These are phyloP conservation scores for Blastocystis hominis DNA, from an alignment of 352 stramenopile genomes.

Conservation along the genomic window DNA sequence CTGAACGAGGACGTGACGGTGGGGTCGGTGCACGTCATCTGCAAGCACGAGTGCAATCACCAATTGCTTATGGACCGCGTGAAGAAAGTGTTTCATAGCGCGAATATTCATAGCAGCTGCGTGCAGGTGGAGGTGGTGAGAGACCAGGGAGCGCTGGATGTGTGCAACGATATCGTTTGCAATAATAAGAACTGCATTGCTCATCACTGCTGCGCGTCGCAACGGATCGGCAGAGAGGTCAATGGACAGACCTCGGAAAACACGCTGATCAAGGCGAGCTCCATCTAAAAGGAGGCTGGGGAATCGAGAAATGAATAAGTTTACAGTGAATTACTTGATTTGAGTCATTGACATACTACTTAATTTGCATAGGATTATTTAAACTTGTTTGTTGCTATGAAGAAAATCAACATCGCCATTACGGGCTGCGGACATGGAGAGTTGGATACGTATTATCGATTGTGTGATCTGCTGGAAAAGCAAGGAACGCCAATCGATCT, in stretches of 20 bases:
- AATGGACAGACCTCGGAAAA: neutral
- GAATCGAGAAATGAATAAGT: no score
- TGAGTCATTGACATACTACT: no score
- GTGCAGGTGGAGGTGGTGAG: constrained; percentile 43
- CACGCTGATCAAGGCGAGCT: neutral
- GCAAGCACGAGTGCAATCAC: constrained; percentile 30
- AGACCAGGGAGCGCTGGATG: neutral
- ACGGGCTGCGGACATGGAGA: constrained; percentile 95
- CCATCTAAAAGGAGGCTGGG: neutral
- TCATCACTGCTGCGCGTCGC: constrained; percentile 11
- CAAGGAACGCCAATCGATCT: constrained; percentile 79
- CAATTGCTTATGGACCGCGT: constrained; percentile 44
- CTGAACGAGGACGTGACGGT: constrained; percentile 44
- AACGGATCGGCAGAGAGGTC: neutral
- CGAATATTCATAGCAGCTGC: constrained; percentile 30
- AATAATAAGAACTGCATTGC: constrained; percentile 42
- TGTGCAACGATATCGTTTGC: constrained; percentile 56
- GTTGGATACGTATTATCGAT: constrained; percentile 91
- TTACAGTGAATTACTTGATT: no score
- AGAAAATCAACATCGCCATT: constrained; percentile 71
- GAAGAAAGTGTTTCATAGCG: constrained; percentile 39
- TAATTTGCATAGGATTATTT: neutral
- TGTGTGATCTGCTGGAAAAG: constrained; percentile 78
- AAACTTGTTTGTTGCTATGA: constrained; percentile 14
- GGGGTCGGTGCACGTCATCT: constrained; percentile 35